Evolutionary conservation across 176 grass and related monocot genomes (phyloP), one percentile per base, ranked within the genome.

Genomic region (Carex parvula): DNA sequence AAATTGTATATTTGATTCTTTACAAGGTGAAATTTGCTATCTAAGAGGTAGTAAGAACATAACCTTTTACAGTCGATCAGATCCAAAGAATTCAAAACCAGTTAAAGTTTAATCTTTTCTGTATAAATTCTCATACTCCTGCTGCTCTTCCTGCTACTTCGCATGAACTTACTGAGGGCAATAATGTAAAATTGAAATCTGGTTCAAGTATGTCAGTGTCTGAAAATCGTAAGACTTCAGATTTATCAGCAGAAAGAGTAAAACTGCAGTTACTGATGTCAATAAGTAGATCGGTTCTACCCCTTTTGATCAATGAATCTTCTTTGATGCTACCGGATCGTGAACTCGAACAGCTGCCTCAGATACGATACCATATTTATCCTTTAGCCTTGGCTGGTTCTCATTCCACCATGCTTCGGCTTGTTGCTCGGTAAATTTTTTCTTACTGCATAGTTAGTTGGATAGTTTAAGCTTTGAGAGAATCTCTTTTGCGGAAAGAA

Each of bases 371-470:
- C 83, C 84, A 17, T 91, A 91, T 67, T 88, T 87, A 1, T 91
- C 80, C 68, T 88, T 87, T 35, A 96, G 85, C 48, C 29, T 86
- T 29, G 33, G 79, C 24, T 61, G 39, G 80, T 96, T 92, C 71
- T 91, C 67, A 1, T 83, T 83, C 87, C 93, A 96, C 89, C 94
- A 96, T 5, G 32, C 71, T 72, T 88, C 85, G 17, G 94, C 94
- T 88, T 93, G 70, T 5, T 90, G 79, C 60, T 93, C 91, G 5
- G 79, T 88, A 63, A 97, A 97, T 67, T 85, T 75, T 84, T 79
- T 97, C 64, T 90, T 88, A 79, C 89, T 97, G 89, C 84, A 81
- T 12, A 84, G 35, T 35, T 85, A 63, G n/a, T 46, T 53, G n/a
- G 30, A 54, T 30, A 77, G 6, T 17, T 0, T 70, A 54, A 21